Base-by-base conservation (phyloP, 139 green algal species). In the Ettlia oleoabundans region DNA sequence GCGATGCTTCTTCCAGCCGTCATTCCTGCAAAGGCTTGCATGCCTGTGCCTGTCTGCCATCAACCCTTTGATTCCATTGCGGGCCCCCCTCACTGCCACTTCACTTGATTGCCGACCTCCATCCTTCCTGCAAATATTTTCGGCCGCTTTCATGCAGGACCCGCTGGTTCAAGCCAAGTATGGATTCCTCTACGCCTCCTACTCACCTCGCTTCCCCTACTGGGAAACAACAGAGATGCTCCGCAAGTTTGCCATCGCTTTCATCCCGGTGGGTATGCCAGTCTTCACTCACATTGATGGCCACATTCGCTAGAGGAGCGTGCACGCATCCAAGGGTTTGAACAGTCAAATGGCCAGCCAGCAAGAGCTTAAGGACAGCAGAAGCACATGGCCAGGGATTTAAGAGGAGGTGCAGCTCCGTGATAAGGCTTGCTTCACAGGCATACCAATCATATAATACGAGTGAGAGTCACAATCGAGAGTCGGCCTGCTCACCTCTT, bases 221-320 rank as follows among this genome's bases (percentile, higher is more conserved):
- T 91, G 87, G 87, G 86, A 90, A n/a, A 83, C 84, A 6, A 61
- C 75, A 9, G 82, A 90, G 24, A 88, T 83, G 71, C 51, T 90
- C 38, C 78, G 86, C 65, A 90, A 87, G 79, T 81, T 90, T 43
- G 42, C 63, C 28, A 78, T 90, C n/a, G 80, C 71, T 22, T 79
- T 81, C 55, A 89, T 90, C 28, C 86, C 86, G 32, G 74, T 88
- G 69, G 41, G 64, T 77, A 2, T 18, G 43, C 1, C 24, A 37
- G 28, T 19, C 15, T 58, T 58, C 10, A 24, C 13, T 58, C 15
- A 58, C 47, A 58, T 10, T 58, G 47, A 58, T 58, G 47, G 47
- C 15, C 15, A 15, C 47, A 15, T 10, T 58, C 15, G 47, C 13
- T 10, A 15, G 13, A 58, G 47, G n/a, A n/a, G n/a, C n/a, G n/a